These are phyloP conservation scores for Volutella citrinella DNA, from an alignment of 2,329 filamentous ascomycete genomes.

Conservation along the genomic window DNA sequence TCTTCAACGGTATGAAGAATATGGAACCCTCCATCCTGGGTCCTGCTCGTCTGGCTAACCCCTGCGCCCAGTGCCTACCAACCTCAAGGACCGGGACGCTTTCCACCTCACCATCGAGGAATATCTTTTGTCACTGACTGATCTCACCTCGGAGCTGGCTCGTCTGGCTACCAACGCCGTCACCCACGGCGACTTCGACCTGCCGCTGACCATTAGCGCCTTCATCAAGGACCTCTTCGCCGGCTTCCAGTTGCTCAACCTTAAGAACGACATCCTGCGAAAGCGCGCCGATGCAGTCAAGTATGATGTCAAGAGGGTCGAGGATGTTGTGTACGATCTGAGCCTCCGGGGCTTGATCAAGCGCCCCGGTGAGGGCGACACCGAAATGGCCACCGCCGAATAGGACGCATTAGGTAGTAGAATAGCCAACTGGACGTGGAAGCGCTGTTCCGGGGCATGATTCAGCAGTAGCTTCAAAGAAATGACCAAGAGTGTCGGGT, in stretches of 20 bases:
- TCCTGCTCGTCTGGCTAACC: too few species aligned
- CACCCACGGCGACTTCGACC: constrained; percentile 76
- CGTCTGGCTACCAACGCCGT: constrained; percentile 93
- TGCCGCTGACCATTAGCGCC: constrained; percentile 81
- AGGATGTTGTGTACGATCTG: constrained; percentile 96
- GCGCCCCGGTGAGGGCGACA: constrained; percentile 35
- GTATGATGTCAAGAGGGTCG: constrained; percentile 96
- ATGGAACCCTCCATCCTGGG: too few species aligned
- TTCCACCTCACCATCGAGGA: constrained; percentile 98
- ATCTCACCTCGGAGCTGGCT: constrained; percentile 84
- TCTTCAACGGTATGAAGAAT: constrained; percentile 71
- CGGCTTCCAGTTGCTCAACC: constrained; percentile 93
- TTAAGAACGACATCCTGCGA: constrained; percentile 91
- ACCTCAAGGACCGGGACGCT: constrained; percentile 81
- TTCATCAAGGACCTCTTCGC: constrained; percentile 96
- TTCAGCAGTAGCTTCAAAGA: too few species aligned
- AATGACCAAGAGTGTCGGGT: too few species aligned
- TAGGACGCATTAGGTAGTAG: too few species aligned
- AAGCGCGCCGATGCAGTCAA: constrained; percentile 91
- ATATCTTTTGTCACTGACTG: constrained; percentile 85
- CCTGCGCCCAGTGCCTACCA: constrained; percentile 78
- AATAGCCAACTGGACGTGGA: too few species aligned
- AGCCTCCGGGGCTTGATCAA: constrained; percentile 80
- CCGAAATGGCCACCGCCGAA: constrained; percentile 36
- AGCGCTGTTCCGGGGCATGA: too few species aligned